These are phyloP conservation scores for Ganoderma leucocontextum DNA, from an alignment of 1,284 basidiomycete genomes.

Conservation along the genomic window DNA sequence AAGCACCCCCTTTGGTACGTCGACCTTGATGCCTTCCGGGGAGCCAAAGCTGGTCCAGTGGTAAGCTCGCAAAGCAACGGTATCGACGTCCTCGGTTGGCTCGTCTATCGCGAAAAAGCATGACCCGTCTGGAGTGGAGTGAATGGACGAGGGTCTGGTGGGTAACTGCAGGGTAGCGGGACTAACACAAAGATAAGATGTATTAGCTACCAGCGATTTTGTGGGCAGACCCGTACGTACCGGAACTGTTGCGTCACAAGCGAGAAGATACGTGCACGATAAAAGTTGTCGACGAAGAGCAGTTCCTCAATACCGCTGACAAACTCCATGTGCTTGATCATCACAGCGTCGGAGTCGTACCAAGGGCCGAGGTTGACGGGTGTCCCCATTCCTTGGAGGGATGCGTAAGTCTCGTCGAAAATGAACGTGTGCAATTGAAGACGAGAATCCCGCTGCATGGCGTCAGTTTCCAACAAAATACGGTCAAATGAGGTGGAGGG, in stretches of 20 bases:
- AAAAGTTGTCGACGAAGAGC: constrained; percentile 52
- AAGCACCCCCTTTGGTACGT: constrained; percentile 22
- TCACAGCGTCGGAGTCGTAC: constrained; percentile 45
- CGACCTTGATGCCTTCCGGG: constrained; percentile 50
- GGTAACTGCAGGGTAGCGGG: constrained; percentile 55
- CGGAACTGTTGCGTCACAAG: constrained; percentile 58
- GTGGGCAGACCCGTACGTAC: constrained; percentile 40
- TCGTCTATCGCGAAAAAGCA: constrained; percentile 51
- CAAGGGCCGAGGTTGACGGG: constrained; percentile 51
- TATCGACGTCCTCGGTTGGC: constrained; percentile 24
- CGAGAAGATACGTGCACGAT: constrained; percentile 56
- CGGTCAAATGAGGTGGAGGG: not conserved
- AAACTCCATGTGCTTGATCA: constrained; percentile 49
- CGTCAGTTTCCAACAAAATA: not conserved
- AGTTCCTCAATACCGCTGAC: constrained; percentile 58
- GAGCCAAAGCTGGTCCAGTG: constrained; percentile 67
- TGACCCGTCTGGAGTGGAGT: constrained; percentile 60
- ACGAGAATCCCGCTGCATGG: constrained; percentile 33
- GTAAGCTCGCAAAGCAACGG: constrained; percentile 47
- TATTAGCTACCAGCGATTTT: not conserved
- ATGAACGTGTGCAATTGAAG: constrained; percentile 52
- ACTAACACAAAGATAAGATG: constrained; percentile 39
- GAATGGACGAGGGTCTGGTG: constrained; percentile 43
- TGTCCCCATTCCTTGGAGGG: constrained; percentile 48
- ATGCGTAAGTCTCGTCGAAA: constrained; percentile 53